Base-by-base conservation (phyloP, 768 basidiomycete species). In the Russula brevipes region DNA sequence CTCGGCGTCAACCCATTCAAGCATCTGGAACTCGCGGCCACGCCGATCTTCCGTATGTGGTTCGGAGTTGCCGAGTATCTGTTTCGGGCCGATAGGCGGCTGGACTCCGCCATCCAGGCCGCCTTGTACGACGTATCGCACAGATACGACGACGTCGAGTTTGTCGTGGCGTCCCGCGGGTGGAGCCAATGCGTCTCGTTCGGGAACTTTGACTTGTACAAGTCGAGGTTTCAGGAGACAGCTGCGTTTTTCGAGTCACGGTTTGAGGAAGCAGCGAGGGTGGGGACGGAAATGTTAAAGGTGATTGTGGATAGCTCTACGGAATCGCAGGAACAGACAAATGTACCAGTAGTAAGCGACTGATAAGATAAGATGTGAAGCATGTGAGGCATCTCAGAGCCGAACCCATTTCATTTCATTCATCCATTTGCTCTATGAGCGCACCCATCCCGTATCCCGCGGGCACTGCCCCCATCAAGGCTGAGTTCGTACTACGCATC, bases 101-200 rank as follows among this genome's bases (percentile, higher is more conserved):
- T 97, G 17, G 79, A 85, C 59, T 75, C 79, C 1, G 89, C 95
- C 0, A 80, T 98, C 50, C 76, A 85, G 47, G 88, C 92, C 0
- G 90, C 88, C 0, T 71, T 94, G 39, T 74, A 83, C 62, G 90
- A 96, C 69, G 82, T 82, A 4, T 84, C 88, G 70, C 89, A 95
- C 70, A 80, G 95, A 8, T 81, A 86, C 0, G 91, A 99, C 67
- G 96, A 99, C 73, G 78, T 94, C 19, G 96, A 98, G 75, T 99
- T 98, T 70, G 88, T 94, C 24, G 78, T 98, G 30, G 95, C 94
- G 0, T 93, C 94, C 0, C 79, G 94, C 36, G 94, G 94, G 3
- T 99, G 96, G 96, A 94, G 91, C 69, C 92, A 98, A 75, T 94
- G 92, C 72, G 91, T 98, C 47, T 86, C 83, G 44, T 96, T 96